A percentile compares a stretch with the other conserved stretches of the same genome.
Evolutionary conservation across 2,329 filamentous ascomycete genomes (phyloP).

Genomic region (Plectosphaerella plurivora): DNA sequence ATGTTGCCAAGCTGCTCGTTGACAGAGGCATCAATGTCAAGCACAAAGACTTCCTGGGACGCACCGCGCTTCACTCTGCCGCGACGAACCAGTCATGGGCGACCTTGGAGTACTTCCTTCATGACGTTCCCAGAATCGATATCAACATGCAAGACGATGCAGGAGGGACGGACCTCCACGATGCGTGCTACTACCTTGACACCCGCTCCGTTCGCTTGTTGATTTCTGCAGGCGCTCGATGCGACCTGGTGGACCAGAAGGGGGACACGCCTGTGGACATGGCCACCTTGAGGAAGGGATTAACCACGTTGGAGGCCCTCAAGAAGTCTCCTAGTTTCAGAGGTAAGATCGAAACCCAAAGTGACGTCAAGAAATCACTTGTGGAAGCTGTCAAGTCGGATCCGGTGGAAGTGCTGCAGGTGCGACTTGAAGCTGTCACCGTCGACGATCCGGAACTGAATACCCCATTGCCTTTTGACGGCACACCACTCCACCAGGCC

Average conservation of each 20-base stretch:
- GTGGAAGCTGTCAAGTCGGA: background rate
- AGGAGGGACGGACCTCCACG: background rate
- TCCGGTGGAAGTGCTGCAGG: background rate
- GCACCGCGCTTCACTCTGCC: slow-evolving; percentile 3
- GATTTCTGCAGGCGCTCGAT: background rate
- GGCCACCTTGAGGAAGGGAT: background rate
- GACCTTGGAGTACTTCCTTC: slow-evolving; percentile 1
- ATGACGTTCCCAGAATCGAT: background rate
- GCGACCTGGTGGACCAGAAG: background rate
- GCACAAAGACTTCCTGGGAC: slow-evolving; percentile 1
- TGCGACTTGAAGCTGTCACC: background rate
- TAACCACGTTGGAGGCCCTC: background rate
- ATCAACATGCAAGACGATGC: background rate
- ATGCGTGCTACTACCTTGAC: background rate
- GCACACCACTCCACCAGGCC: background rate
- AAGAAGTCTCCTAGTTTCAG: background rate
- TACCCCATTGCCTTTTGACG: background rate
- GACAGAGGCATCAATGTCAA: background rate
- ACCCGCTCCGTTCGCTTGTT: background rate
- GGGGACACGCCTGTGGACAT: background rate
- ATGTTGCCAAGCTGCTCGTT: background rate
- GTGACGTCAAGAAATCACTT: background rate
- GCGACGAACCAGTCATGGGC: background rate
- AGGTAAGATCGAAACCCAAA: background rate
- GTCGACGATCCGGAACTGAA: background rate